phyloP scores from a whole-genome alignment of 2,329 filamentous ascomycete species.

The Trichoderma sp. region DNA sequence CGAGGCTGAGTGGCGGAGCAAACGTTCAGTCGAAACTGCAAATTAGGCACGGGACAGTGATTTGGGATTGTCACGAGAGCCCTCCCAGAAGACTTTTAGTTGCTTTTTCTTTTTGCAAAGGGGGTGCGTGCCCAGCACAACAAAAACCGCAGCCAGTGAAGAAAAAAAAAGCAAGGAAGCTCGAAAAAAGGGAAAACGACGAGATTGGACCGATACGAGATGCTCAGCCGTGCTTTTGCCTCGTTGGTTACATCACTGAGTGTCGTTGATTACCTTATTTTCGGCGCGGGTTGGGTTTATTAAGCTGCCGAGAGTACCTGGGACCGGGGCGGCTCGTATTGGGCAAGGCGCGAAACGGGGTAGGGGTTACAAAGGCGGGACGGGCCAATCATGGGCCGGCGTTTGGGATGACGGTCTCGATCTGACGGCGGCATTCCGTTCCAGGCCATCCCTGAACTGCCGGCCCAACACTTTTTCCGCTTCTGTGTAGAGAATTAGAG shows the following conservation, averaged over 20 bases:
- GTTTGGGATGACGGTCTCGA: background rate
- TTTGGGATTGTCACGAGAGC: conserved; percentile 4
- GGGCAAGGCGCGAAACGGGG: background rate
- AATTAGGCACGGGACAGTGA: background rate
- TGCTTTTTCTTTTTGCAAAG: background rate
- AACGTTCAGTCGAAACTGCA: background rate
- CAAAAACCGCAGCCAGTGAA: background rate
- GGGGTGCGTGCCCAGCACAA: background rate
- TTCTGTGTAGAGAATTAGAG: too few species aligned
- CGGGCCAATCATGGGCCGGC: background rate
- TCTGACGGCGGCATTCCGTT: background rate
- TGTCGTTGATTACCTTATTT: background rate
- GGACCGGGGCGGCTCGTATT: background rate
- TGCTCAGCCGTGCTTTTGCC: background rate
- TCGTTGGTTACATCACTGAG: conserved; percentile 14
- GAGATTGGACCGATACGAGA: background rate
- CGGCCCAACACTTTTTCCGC: background rate
- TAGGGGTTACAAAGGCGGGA: background rate
- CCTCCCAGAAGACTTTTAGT: too few species aligned
- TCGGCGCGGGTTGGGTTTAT: background rate
- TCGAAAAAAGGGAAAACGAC: background rate
- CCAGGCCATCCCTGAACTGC: background rate
- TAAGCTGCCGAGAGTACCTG: background rate
- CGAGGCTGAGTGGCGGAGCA: conserved; percentile 5
- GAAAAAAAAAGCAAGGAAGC: background rate